These are phyloP conservation scores for Pyrenochaeta sp. DNA, from an alignment of 2,329 filamentous ascomycete genomes.

Conservation along the genomic window DNA sequence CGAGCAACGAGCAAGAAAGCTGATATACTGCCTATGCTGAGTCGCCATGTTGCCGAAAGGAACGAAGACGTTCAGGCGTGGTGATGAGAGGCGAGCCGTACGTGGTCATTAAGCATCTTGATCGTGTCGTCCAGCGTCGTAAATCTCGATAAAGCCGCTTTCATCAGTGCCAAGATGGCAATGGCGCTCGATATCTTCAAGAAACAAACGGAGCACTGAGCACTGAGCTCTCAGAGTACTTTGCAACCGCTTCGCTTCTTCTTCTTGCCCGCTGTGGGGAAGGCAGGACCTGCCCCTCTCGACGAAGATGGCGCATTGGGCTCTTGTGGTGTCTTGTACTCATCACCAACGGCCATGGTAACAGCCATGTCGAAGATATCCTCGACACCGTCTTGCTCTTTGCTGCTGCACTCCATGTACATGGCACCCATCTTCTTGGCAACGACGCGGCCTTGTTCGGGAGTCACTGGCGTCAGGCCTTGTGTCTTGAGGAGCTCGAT, in stretches of 20 bases:
- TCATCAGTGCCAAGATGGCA: slow-evolving; percentile 3
- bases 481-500: slow-evolving; percentile 99
- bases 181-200: slow-evolving; percentile 6
- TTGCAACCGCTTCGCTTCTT: slow-evolving; percentile 52
- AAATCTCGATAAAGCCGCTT: slow-evolving; percentile 43
- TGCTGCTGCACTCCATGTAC: slow-evolving; percentile 99
- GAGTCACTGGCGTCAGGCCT: slow-evolving; percentile 91
- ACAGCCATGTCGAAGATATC: slow-evolving; percentile 96
- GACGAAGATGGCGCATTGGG: slow-evolving; percentile 20
- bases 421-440: slow-evolving; percentile 92
- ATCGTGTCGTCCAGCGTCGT: slow-evolving; percentile 53
- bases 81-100: slow-evolving; percentile 34
- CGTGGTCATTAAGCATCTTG: slow-evolving; percentile 51
- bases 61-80: slow-evolving; percentile 34
- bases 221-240: slow-evolving; percentile 42
- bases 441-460: slow-evolving; percentile 86
- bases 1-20: no score
- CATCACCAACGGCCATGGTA: slow-evolving; percentile 85
- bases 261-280: slow-evolving; percentile 45
- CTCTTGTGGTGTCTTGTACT: slow-evolving; percentile 44
- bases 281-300: slow-evolving; percentile 30
- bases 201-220: slow-evolving; percentile 19
- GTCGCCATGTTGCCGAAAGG: slow-evolving; percentile 17
- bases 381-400: slow-evolving; percentile 95
- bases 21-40: slow-evolving; percentile 9